These are phyloP conservation scores for Helenozyma baotianmanensis DNA, from an alignment of 805 yeast genomes.

Conservation along the genomic window DNA sequence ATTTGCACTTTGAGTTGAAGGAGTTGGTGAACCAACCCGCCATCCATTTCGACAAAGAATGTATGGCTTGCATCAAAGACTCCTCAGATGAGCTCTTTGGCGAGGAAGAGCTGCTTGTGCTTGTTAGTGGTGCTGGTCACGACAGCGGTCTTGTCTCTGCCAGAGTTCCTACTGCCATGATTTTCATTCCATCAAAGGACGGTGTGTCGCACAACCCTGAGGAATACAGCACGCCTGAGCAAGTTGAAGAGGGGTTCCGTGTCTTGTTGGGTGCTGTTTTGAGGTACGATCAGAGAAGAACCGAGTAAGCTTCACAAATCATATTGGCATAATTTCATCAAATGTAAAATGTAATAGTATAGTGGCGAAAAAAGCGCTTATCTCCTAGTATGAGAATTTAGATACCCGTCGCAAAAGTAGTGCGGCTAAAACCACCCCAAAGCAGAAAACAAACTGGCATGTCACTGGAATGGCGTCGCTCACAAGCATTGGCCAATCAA, in stretches of 20 bases:
- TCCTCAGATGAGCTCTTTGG: slow-evolving; percentile 51
- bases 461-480: too few species aligned
- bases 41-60: slow-evolving; percentile 49
- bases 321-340: too few species aligned
- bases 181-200: slow-evolving; percentile 63
- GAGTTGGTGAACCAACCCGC: slow-evolving; percentile 51
- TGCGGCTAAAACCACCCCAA: too few species aligned
- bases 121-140: slow-evolving; percentile 71
- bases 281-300: slow-evolving; percentile 23
- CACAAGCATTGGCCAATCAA: too few species aligned
- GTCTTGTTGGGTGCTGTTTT: slow-evolving; percentile 47
- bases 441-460: too few species aligned
- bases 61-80: slow-evolving; percentile 47
- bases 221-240: slow-evolving; percentile 62
- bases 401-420: too few species aligned
- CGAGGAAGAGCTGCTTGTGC: slow-evolving; percentile 36
- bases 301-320: too few species aligned
- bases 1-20: slow-evolving; percentile 37
- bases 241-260: slow-evolving; percentile 55
- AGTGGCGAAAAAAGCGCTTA: too few species aligned
- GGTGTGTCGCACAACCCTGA: slow-evolving; percentile 66
- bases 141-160: slow-evolving; percentile 59
- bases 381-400: too few species aligned
- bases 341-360: too few species aligned
- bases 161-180: slow-evolving; percentile 66